Evolutionary conservation across 2,329 filamentous ascomycete species (phyloP).

Genomic region (Beauveria bassiana): DNA sequence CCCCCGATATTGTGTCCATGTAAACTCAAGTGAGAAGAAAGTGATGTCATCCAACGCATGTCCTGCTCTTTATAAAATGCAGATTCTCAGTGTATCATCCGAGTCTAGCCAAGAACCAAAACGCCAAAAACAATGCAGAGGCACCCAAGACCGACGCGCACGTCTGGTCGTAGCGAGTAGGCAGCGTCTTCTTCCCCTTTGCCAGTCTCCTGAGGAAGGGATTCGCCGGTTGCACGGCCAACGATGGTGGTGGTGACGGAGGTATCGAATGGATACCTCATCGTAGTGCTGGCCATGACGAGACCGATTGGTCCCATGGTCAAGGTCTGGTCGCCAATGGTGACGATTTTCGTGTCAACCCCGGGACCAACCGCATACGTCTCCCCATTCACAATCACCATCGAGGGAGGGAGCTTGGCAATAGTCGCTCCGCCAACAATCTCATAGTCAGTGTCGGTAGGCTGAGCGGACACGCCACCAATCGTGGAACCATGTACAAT

Average conservation of each 20-base stretch:
- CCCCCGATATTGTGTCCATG: neutral
- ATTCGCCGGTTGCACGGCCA: slow-evolving; percentile 21
- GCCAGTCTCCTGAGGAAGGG: slow-evolving; percentile 19
- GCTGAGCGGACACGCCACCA: slow-evolving; percentile 31
- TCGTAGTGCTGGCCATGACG: slow-evolving; percentile 36
- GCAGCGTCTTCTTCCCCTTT: slow-evolving; percentile 18
- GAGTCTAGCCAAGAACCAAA: slow-evolving; percentile 25
- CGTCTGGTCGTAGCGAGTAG: slow-evolving; percentile 12
- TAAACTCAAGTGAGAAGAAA: neutral
- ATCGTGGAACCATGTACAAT: slow-evolving; percentile 33
- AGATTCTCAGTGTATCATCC: neutral
- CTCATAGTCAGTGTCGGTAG: slow-evolving; percentile 32
- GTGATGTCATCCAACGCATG: neutral
- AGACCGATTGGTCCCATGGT: slow-evolving; percentile 45
- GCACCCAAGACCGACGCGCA: slow-evolving; percentile 15
- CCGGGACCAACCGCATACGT: slow-evolving; percentile 45
- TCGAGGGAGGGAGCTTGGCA: slow-evolving; percentile 39
- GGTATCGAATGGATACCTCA: slow-evolving; percentile 38
- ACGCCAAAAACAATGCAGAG: slow-evolving; percentile 34
- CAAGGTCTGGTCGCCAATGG: slow-evolving; percentile 42
- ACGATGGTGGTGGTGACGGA: slow-evolving; percentile 35
- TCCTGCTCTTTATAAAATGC: slow-evolving; percentile 4
- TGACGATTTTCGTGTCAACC: slow-evolving; percentile 33
- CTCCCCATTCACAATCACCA: slow-evolving; percentile 40
- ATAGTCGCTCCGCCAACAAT: slow-evolving; percentile 47